Evolutionary conservation across 2,329 filamentous ascomycete species (phyloP), one percentile per base, ranked within the genome.

Genomic region (Pseudocercospora fijiensis): DNA sequence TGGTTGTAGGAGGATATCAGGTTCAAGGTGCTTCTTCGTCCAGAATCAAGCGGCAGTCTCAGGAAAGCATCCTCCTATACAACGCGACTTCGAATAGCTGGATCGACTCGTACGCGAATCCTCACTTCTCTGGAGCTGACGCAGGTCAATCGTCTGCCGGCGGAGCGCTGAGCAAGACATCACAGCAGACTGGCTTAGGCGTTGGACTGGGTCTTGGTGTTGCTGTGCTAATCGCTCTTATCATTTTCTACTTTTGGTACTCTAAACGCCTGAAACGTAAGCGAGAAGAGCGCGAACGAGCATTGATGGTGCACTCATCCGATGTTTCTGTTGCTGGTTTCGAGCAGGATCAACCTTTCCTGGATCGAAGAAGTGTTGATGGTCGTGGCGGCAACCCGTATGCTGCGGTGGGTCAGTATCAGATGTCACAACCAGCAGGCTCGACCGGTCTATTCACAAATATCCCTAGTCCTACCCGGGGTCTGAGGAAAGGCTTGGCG

Each of bases 51-150:
- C 80, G 82, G 53, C 76, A 75, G 2, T 70, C 66, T 7, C 70
- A 74, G 33, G 82, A 70, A 76, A 81, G 66, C 72, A 52, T 81
- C 7, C 83, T 84, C 69, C 83, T 89, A 57, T 85, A 86, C 75
- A 89, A 90, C 70, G 78, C 83, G 2, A 86, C 85, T 0, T 87
- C 86, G 6, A 82, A 81, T 65, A 76, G 77, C 9, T 90, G 87
- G 87, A 72, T 82, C 1, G 77, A 81, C 1, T 80, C 82, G 3
- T 90, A 90, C 68, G 78, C 77, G 1, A 83, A 84, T 43, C 67
- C 73, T 4, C 62, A 67, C 7, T 10, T 43, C 4, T 26, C 59
- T 30, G 41, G 18, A 11, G 33, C 57, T 4, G 64, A 61, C 8
- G 43, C 10, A 13, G 30, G n/a, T 43, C 51, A 20, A 45, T 53